phyloP scores from a whole-genome alignment of 2,329 filamentous ascomycete species.

The Geosmithia flava region DNA sequence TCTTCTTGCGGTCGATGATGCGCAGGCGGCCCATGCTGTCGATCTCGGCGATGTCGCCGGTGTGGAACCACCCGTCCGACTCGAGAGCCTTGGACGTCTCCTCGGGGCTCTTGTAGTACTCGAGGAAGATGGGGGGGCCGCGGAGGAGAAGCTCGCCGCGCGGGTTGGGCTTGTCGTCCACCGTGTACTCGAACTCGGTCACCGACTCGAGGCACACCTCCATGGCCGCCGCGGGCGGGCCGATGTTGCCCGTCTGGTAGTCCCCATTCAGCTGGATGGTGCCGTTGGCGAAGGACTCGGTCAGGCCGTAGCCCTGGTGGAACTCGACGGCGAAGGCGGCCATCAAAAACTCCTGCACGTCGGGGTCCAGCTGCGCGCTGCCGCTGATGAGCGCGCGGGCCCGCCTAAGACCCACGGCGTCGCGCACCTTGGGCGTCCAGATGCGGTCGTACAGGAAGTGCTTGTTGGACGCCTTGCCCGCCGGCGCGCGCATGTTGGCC shows the following conservation, averaged over 20 bases:
- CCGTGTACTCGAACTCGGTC: slow-evolving; percentile 86
- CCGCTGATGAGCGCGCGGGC: slow-evolving; percentile 69
- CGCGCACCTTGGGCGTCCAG: slow-evolving; percentile 78
- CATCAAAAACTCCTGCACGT: slow-evolving; percentile 78
- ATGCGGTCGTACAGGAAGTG: slow-evolving; percentile 75
- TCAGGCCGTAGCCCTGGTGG: slow-evolving; percentile 83
- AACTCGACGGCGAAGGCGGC: slow-evolving; percentile 71
- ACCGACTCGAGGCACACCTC: slow-evolving; percentile 79
- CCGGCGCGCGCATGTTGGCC: slow-evolving; percentile 59
- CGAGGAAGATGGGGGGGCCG: slow-evolving; percentile 66
- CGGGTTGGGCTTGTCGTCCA: slow-evolving; percentile 77
- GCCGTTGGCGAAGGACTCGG: slow-evolving; percentile 77
- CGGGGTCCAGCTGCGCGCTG: slow-evolving; percentile 80
- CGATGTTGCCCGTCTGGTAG: slow-evolving; percentile 69
- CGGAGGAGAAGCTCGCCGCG: slow-evolving; percentile 82
- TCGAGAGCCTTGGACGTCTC: slow-evolving; percentile 78
- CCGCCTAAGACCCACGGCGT: slow-evolving; percentile 71
- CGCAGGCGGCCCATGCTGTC: slow-evolving; percentile 78
- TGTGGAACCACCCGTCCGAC: slow-evolving; percentile 91
- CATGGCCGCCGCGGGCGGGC: slow-evolving; percentile 50
- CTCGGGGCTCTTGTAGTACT: slow-evolving; percentile 82
- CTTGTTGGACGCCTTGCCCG: slow-evolving; percentile 63
- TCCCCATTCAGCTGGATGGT: slow-evolving; percentile 60
- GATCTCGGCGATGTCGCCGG: slow-evolving; percentile 79
- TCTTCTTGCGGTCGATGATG: slow-evolving; percentile 96